Conservation (phyloP, 352 stramenopile species). For the Globisporangium okanoganense region DNA sequence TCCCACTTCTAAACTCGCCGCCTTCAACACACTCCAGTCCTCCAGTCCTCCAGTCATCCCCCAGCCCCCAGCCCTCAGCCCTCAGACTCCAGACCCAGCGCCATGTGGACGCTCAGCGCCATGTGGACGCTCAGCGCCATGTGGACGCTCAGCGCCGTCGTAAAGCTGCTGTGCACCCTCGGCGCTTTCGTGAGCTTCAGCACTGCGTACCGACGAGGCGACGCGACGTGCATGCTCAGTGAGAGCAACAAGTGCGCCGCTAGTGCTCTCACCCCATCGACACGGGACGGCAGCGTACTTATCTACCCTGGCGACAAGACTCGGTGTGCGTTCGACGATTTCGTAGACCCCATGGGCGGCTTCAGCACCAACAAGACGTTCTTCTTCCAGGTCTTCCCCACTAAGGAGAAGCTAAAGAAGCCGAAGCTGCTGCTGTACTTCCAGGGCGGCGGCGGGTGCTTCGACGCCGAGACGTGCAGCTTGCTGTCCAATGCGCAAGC, state of each 20-base stretch:
- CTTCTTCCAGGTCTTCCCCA: background rate
- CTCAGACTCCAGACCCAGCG: too few relatives aligned
- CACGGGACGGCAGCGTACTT: conserved; percentile 23
- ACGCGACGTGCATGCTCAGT: conserved; percentile 23
- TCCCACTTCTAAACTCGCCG: too few relatives aligned
- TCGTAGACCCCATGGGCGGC: background rate
- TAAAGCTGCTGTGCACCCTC: conserved; percentile 4
- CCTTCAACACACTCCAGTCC: too few relatives aligned
- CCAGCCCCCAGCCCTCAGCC: too few relatives aligned
- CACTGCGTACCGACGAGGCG: conserved; percentile 10
- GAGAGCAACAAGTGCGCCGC: conserved; percentile 22
- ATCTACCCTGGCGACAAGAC: conserved; percentile 24
- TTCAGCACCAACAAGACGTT: background rate
- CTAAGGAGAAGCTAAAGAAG: background rate
- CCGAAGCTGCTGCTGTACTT: conserved; percentile 60
- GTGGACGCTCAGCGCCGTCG: conserved; percentile 6
- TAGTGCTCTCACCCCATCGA: conserved; percentile 19
- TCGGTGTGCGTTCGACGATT: conserved; percentile 21
- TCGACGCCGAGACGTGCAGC: conserved; percentile 50
- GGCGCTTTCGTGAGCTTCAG: background rate
- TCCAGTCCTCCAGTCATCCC: too few relatives aligned
- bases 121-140: too few relatives aligned
- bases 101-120: too few relatives aligned
- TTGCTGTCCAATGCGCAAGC: conserved; percentile 47
- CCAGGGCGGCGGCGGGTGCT: conserved; percentile 53